Evolutionary conservation across 1,139 yeast species (phyloP), one percentile per base, ranked within the genome.

Genomic region (Tardiomyces depauwii): DNA sequence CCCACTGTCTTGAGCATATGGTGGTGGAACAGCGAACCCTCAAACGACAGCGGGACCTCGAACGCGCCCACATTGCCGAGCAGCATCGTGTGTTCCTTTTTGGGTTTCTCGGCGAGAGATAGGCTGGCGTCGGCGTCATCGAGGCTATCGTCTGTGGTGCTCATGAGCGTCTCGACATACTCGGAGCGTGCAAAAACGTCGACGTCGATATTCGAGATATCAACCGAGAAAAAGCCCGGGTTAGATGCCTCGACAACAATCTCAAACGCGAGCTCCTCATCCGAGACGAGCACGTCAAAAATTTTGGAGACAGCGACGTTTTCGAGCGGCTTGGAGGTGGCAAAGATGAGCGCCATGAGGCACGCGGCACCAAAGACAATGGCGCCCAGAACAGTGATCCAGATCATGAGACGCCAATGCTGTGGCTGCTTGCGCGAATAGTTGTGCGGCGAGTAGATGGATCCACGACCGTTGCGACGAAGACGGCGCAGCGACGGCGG

Each of bases 161-260:
- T 11, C n/a, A 28, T 10, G 42, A 51, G 59, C 27, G 60, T 60
- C 33, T 56, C 57, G 21, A 70, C 65, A 57, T 76, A 78, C 5
- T 80, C 75, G 46, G 93, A 78, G 55, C 83, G 82, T 1, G 96
- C 97, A 69, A 91, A 91, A 2, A 91, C 72, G 60, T 89, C 96
- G 42, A 91, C 63, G 55, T 87, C 93, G 6, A 82, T 82, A 9
- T 79, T 77, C 42, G 71, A 71, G 2, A 89, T 71, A 6, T 72
- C 71, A 3, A 89, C 78, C 1, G 85, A 73, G 83, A 73, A 69
- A 86, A 57, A 76, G 0, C 96, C 96, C 0, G 96, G 96, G 61
- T 91, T 91, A 54, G 81, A 76, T 1, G 94, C 95, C 51, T 79
- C 82, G 18, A 87, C 78, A 2, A 77, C 75, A 52, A 89, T 68